Evolutionary conservation across 129 eudicot genomes (phyloP), one percentile per base, ranked within the genome.

Genomic region (Chrysanthemum makinoi): DNA sequence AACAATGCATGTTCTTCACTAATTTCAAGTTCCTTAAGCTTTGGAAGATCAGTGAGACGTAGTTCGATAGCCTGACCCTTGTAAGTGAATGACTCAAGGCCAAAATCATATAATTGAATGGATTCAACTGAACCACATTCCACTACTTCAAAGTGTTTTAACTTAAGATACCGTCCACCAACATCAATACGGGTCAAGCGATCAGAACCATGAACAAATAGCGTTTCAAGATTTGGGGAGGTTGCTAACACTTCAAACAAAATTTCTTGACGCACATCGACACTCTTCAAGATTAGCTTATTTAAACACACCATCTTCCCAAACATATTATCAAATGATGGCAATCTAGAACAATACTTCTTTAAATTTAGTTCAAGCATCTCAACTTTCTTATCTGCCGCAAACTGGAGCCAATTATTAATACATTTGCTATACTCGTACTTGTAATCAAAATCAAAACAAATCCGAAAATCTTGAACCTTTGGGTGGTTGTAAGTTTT

Each of bases 81-180:
- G 70, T 75, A 85, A 44, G 30, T 52, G 9, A 84, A 74, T 20
- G 88, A 64, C 17, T 73, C 78, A 56, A 81, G 81, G 28, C 82
- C 74, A 28, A 47, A 52, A n/a, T 62, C 65, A 52, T 24, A 69
- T n/a, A 82, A 54, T 55, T 76, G 65, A 47, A 82, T 64, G 10
- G 30, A 49, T 19, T 64, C 28, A 24, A 85, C 2, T 3, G 50
- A 54, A 35, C 2, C 16, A 69, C 87, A 85, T 16, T 43, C 9
- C 12, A 50, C 60, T 46, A 85, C 73, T 68, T 85, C 84, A 3
- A 85, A 39, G 66, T 58, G 65, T 75, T 73, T 85, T 74, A 85
- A 65, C 39, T 10, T 56, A 18, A 80, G 83, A 2, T 65, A 20
- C 5, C 17, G 26, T 16, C 81, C 81, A 24, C 33, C 53, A 12